Evolutionary conservation across 2,329 filamentous ascomycete species (phyloP).

Genomic region (Pseudogymnoascus sp.): DNA sequence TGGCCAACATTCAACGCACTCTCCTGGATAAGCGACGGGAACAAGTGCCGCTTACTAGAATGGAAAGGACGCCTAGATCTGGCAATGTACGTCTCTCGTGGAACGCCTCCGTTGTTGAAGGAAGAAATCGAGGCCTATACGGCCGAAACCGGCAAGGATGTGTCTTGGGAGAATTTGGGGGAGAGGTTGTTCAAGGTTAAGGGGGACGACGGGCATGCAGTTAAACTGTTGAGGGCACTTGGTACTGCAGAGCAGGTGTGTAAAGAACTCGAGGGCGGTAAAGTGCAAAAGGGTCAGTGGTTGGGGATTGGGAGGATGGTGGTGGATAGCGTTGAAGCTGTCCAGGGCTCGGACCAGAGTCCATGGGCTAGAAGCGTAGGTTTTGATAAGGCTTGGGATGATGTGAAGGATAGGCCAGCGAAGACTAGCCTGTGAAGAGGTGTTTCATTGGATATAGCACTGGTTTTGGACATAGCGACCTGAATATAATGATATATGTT

Average conservation of each 20-base stretch:
- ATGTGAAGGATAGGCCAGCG: slow-evolving; percentile 21
- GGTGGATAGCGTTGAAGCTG: slow-evolving; percentile 49
- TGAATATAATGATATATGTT: background rate
- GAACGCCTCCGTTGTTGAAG: slow-evolving; percentile 49
- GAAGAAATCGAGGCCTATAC: slow-evolving; percentile 53
- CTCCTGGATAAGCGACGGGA: slow-evolving; percentile 48
- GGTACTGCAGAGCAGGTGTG: slow-evolving; percentile 51
- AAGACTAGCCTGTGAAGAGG: slow-evolving; percentile 17
- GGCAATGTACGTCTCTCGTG: slow-evolving; percentile 61
- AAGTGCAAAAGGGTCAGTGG: slow-evolving; percentile 51
- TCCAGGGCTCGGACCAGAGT: slow-evolving; percentile 29
- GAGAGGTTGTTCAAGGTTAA: slow-evolving; percentile 38
- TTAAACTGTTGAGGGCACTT: slow-evolving; percentile 66
- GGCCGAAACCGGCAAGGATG: slow-evolving; percentile 35
- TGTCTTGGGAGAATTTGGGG: slow-evolving; percentile 28
- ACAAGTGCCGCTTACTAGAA: slow-evolving; percentile 64
- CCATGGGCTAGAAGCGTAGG: slow-evolving; percentile 55
- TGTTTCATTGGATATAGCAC: background rate
- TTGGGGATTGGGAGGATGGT: slow-evolving; percentile 50
- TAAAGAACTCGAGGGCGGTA: slow-evolving; percentile 38
- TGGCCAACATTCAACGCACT: slow-evolving; percentile 59
- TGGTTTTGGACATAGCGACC: background rate
- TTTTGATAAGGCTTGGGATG: slow-evolving; percentile 57
- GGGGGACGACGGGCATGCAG: slow-evolving; percentile 71
- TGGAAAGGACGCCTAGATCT: slow-evolving; percentile 74